Base-by-base conservation (phyloP, 2,329 filamentous ascomycete species). In the Ascochyta rabiei region DNA sequence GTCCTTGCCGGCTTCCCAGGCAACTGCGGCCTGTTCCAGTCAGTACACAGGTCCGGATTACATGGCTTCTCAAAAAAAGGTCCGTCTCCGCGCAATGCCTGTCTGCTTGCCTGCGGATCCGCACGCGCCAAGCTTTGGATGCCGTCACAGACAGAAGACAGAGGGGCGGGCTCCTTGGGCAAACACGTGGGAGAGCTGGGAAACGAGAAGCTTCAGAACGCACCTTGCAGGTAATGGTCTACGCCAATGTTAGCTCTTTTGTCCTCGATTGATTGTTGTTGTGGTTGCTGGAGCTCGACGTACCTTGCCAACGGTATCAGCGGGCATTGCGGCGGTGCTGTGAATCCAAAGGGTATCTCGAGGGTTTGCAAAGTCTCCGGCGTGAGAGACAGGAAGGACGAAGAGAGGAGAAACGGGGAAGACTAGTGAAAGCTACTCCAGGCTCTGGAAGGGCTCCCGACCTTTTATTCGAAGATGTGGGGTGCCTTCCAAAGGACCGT, bases 1-100 rank as follows among this genome's bases (percentile, higher is more conserved):
- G 66, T 91, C 88, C 81, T 96, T 90, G 75, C 90, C 93, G 42
- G 95, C 92, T 79, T 93, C 93, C 95, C 95, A 99, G 76, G 95
- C 95, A 62, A 99, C 89, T 71, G 95, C 95, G 66, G 95, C 95
- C 89, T 87, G 46, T 34, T 37, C 0, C 13, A 38, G 55, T 70
- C 57, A 72, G 66, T 53, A 35, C 38, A 33, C 19, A 26, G 57
- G 43, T 33, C 47, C 39, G 6, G n/a, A 28, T 33, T 55, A 10
- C 15, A 50, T 16, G 23, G 23, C 18, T 35, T 38, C 34, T 16
- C 47, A 21, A 19, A n/a, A 19, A n/a, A 33, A 10, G 37, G 6
- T 19, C 19, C 9, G 12, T 34, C 12, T 30, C 45, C 46, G 46
- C 55, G 52, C 45, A 39, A 44, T 47, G 37, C 54, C 48, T 44